phyloP scores from a whole-genome alignment of 108 stramenopile species.

The Fistulifera pelliculosa region DNA sequence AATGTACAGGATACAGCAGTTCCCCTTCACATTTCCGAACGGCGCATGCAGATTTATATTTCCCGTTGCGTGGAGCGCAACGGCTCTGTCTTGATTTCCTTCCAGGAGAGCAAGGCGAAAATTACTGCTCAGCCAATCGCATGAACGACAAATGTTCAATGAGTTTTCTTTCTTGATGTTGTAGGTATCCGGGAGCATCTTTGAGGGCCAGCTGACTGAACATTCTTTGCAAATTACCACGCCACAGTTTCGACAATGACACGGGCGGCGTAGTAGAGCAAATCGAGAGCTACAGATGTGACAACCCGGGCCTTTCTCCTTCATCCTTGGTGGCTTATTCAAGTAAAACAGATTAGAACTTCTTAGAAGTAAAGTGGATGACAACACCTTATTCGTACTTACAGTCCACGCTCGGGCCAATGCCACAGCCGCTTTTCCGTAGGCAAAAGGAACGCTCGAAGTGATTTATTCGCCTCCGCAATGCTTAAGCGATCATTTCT shows the following conservation, averaged over 20 bases:
- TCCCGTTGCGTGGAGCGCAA: conserved; percentile 41
- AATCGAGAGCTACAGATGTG: conserved; percentile 37
- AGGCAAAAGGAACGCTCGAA: conserved; percentile 34
- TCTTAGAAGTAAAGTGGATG: no score
- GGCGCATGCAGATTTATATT: conserved; percentile 23
- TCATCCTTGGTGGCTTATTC: no score
- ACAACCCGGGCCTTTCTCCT: conserved; percentile 22
- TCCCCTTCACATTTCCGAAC: conserved; percentile 38
- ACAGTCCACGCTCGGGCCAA: conserved; percentile 30
- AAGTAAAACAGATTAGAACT: no score
- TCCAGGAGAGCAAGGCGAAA: conserved; percentile 51
- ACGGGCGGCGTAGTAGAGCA: conserved; percentile 33
- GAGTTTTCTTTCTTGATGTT: conserved; percentile 35
- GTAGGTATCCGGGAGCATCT: conserved; percentile 55
- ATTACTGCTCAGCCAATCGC: conserved; percentile 42
- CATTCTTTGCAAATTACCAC: conserved; percentile 42
- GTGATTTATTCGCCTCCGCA: conserved; percentile 27
- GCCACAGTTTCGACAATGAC: conserved; percentile 61
- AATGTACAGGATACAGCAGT: conserved; percentile 37
- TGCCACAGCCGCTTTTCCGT: conserved; percentile 34
- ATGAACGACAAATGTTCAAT: conserved; percentile 42
- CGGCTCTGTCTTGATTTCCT: conserved; percentile 40
- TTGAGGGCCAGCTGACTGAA: conserved; percentile 35
- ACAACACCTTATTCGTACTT: no score
- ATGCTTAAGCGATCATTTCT: conserved; percentile 20